phyloP scores from a whole-genome alignment of 176 grass and related monocot species.

The Triticum dicoccoides region DNA sequence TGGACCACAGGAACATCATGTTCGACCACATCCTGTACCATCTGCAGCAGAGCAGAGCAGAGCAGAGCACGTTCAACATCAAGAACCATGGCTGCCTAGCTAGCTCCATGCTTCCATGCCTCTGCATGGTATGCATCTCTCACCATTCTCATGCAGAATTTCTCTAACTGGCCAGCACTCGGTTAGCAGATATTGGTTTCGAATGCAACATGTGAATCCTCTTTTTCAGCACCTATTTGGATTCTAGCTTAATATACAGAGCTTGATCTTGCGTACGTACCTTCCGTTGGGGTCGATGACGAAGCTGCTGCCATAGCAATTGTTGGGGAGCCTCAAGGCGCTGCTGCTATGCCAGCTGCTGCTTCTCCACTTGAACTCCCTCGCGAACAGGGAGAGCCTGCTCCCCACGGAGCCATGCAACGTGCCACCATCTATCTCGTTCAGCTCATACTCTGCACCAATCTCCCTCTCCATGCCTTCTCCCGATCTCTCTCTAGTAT shows the following conservation, averaged over 20 bases:
- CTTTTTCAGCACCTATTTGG: not conserved
- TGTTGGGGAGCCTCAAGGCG: conserved; percentile 36
- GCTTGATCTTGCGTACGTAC: conserved; percentile 14
- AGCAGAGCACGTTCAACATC: not conserved
- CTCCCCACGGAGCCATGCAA: conserved; percentile 64
- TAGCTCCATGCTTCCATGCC: not conserved
- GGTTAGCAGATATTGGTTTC: not conserved
- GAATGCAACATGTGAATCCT: conserved; percentile 2
- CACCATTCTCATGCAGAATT: not conserved
- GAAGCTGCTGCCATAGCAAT: conserved; percentile 50
- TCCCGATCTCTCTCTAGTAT: not conserved
- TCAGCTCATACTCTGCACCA: conserved; percentile 66
- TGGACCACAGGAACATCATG: conserved; percentile 70
- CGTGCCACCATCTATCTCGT: conserved; percentile 56
- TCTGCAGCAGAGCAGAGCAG: conserved; percentile 23
- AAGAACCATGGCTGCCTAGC: not conserved
- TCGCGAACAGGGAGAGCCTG: conserved; percentile 66
- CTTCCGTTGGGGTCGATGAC: conserved; percentile 85
- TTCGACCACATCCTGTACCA: conserved; percentile 68
- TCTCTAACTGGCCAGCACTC: conserved; percentile 17
- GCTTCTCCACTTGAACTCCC: conserved; percentile 49
- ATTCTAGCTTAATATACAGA: not conserved
- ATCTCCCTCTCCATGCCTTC: conserved; percentile 41
- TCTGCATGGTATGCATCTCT: not conserved
- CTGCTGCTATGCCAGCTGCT: conserved; percentile 17